Base-by-base conservation (phyloP, 495 filamentous ascomycete species). In the Immersiella caudata region DNA sequence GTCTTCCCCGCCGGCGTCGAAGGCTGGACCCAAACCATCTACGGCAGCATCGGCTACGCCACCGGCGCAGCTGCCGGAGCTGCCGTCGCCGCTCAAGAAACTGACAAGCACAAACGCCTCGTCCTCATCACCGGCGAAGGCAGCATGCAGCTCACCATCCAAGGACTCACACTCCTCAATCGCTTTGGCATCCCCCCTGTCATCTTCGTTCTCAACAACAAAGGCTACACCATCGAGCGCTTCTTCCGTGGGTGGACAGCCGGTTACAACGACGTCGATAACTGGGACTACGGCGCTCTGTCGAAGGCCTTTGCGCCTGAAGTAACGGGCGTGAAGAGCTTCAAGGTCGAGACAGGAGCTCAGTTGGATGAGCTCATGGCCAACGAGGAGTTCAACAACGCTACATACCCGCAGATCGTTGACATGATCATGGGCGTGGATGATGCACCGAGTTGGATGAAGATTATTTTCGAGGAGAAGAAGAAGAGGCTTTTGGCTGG, bases 161-260 rank as follows among this genome's bases (percentile, higher is more conserved):
- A 83, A 69, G 77, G 76, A 1, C 70, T 83, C 51, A 72, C 73
- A 0, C 68, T 79, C 21, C 68, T 79, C 70, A 70, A 78, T 24
- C 71, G 78, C 4, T 69, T 72, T 49, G 73, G 76, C 25, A 57
- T 80, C 7, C 74, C 73, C 18, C 73, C 77, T 0, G 74, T 78
- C 12, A 72, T 82, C 65, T 82, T 87, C 70, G 73, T 85, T 60
- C 74, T 86, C 26, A 81, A 79, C 71, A 86, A 87, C 66, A 70
- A 76, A 7, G 84, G 84, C 26, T 87, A 84, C 68, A 83, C 83
- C 0, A 79, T 84, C 62, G 84, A 87, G 76, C 78, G 84, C 26
- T 77, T 68, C 68, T 83, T 86, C 64, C 76, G 84, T 62, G 83
- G 84, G 46, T 74, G 70, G 75, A 66, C 81, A 49, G 78, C 76